Base-by-base conservation (phyloP, 2,329 filamentous ascomycete genomes). In the Epichloe brachyelytri region DNA sequence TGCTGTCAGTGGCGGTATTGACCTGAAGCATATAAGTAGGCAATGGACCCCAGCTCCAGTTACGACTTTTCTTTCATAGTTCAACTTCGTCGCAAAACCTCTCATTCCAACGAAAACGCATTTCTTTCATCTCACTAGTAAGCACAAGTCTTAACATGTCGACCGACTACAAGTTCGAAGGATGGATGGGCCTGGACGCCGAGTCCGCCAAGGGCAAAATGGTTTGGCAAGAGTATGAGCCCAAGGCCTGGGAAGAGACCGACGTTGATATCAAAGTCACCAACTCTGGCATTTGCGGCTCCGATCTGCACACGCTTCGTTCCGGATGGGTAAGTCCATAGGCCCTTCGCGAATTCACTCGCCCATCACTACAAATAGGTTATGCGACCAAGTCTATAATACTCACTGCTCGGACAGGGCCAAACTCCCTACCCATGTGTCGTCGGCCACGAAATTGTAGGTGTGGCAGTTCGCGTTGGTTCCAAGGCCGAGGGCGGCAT, bases 381-480 rank as follows among this genome's bases (percentile, higher is more conserved):
- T 11, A 3, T 22, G 30, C 30, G 5, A 30, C 10, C 39, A 26
- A 26, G 11, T 43, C 20, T 36, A 47, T 43, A 37, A 52, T 14
- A 2, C 15, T 7, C 12, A 20, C 10, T 14, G 7, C 15, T 0
- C 15, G 5, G 4, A 12, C 48, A 56, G 56, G 43, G 46, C 6
- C 26, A 46, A 37, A 44, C 56, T 22, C 53, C 54, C 6, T 65
- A 63, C 65, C 72, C 73, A 37, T 72, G 73, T 61, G 76, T 77
- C 41, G 77, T 82, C 22, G 82, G 81, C 46, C 81, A 85, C 62
- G 82, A 85, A 58, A 84, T 85, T 34, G 74, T 84, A 52, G 82
- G 82, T 33, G 73, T 67, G 6, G 76, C 74, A 6, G 72, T 77
- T 22, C 74, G 75, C 30, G 69, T 82, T 38, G 80, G 79, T 36